Evolutionary conservation across 192 early-diverging fungal genomes (phyloP).

Genomic region (Gryganskiella cystojenkinii): DNA sequence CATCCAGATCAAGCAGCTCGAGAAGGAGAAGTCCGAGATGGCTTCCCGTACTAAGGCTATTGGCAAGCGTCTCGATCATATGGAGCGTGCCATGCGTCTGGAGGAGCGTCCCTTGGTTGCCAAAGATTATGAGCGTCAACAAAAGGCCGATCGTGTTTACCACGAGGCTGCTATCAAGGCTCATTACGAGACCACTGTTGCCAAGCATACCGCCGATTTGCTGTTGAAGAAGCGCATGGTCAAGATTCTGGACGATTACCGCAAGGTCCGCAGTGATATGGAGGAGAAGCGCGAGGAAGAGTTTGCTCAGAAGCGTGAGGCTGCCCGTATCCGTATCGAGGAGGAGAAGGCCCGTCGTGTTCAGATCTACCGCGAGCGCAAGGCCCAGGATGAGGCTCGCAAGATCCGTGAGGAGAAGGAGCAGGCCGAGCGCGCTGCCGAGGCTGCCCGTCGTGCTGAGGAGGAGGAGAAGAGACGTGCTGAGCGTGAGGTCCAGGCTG

Average conservation of each 20-base stretch:
- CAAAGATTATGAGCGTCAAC: constrained; percentile 92
- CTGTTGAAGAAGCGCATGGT: constrained; percentile 80
- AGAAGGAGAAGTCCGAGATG: constrained; percentile 90
- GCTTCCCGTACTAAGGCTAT: constrained; percentile 78
- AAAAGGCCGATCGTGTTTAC: constrained; percentile 81
- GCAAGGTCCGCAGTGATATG: constrained; percentile 66
- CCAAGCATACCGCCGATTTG: constrained; percentile 79
- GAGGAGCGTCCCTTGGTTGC: constrained; percentile 91
- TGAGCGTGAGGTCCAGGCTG: constrained; percentile 56
- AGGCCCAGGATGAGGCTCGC: constrained; percentile 59
- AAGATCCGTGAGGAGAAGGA: constrained; percentile 56
- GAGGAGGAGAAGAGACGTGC: constrained; percentile 62
- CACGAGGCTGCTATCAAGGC: constrained; percentile 80
- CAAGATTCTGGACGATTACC: constrained; percentile 87
- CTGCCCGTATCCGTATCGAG: constrained; percentile 70
- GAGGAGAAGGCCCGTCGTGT: constrained; percentile 80
- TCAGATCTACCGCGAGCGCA: constrained; percentile 64
- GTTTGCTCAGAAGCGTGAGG: constrained; percentile 62
- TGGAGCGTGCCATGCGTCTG: constrained; percentile 92
- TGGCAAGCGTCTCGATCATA: constrained; percentile 87
- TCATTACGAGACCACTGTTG: constrained; percentile 69
- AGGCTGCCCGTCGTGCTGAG: constrained; percentile 38
- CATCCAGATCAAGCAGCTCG: constrained; percentile 89
- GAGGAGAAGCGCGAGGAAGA: constrained; percentile 69
- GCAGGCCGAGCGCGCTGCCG: constrained; percentile 51